Conservation (phyloP, 1,284 basidiomycete genomes). For the Malassezia yamatoensis region DNA sequence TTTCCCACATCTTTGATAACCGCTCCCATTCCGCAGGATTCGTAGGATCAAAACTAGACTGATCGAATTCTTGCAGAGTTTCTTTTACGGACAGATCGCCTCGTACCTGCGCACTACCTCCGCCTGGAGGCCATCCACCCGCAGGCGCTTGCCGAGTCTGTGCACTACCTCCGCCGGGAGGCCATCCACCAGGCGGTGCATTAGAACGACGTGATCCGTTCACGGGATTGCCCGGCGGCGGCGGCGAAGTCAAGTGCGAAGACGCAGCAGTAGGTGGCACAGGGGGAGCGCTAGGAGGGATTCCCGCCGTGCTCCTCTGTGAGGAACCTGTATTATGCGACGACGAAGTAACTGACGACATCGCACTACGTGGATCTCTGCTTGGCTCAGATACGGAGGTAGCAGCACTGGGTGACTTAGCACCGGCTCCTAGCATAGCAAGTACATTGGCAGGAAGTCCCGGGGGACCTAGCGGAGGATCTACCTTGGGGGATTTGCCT, state of each 20-base stretch:
- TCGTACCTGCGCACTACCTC: not conserved
- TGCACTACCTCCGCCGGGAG: not conserved
- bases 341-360: no score
- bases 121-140: conserved; percentile 1
- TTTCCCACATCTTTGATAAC: conserved; percentile 16
- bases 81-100: not conserved
- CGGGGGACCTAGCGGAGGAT: not conserved
- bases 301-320: no score
- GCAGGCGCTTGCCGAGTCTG: not conserved
- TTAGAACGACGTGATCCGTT: not conserved
- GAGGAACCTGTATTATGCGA: no score
- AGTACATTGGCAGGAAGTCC: conserved; percentile 19
- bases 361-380: no score
- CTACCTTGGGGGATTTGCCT: conserved; percentile 2
- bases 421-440: conserved; percentile 17
- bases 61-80: conserved; percentile 18
- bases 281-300: no score
- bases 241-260: not conserved
- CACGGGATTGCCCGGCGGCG: not conserved
- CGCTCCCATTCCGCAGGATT: conserved; percentile 15
- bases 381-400: not conserved
- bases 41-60: conserved; percentile 19
- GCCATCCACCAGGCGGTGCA: conserved; percentile 2
- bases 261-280: not conserved
- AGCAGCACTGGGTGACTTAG: not conserved